Evolutionary conservation across 2,329 filamentous ascomycete species (phyloP), one percentile per base, ranked within the genome.

Genomic region (Phyllosticta citrichinensis): DNA sequence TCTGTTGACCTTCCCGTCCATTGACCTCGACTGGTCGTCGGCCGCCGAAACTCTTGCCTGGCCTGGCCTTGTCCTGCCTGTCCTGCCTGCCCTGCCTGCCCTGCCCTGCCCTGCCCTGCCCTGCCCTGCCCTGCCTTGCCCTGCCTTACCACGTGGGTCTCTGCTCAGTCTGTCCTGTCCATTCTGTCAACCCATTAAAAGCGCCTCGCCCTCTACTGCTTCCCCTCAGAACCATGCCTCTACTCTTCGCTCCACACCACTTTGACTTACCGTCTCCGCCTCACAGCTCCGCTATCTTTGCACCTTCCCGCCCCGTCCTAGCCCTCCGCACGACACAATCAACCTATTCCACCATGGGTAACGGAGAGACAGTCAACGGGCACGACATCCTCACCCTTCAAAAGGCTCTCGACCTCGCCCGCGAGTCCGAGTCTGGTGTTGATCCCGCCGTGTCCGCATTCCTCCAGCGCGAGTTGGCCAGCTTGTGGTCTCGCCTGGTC

Each of bases 341-440:
- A 35, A n/a, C 47, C 51, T 17, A 19, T 8, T 25, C 19, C 30
- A 52, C 14, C 17, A 78, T 78, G 75, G 75, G 75, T 70, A 74
- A 73, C 69, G 68, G 67, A 57, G 69, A 73, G 68, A 68, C 70
- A 68, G 70, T 73, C 69, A 69, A 69, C 61, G 69, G 71, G 69
- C 65, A 73, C 66, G 76, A 76, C 64, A 66, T 73, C 60, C 70
- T 80, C 63, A 77, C 76, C 60, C 83, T 91, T 61, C 79, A 83
- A 63, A 81, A 86, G 71, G 89, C 89, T 24, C 80, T 95, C 60
- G 86, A 92, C 68, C 82, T 88, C 62, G 90, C 88, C 14, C 83
- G 89, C 64, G 88, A 91, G 71, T 87, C 81, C 69, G 82, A 87
- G 62, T 85, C 87, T 63, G 87, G 84, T 62, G 76, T 84, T 58